Evolutionary conservation across 805 yeast genomes (phyloP), one percentile per base, ranked within the genome.

Genomic region (Monosporozyma unispora): DNA sequence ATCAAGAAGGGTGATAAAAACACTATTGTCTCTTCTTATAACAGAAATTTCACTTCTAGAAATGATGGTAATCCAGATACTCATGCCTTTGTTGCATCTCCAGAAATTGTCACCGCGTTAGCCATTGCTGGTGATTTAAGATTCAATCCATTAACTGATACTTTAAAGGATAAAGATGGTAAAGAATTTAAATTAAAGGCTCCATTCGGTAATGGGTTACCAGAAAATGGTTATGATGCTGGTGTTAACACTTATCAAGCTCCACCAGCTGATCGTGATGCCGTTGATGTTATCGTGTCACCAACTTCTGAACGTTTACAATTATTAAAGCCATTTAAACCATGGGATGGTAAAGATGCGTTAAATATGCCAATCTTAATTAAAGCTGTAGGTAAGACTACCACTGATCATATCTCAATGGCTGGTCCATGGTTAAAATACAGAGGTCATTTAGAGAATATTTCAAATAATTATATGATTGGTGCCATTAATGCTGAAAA

Each of bases 381-480:
- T 75, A 91, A 93, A 78, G 87, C 96, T 60, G 77, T 84, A 56
- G 98, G 97, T 77, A 91, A 91, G 81, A 90, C 97, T 71, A 91
- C 99, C 65, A 91, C 99, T 63, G 99, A 91, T 78, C 99, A 91
- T 77, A 91, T 91, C 67, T 91, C 98, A 66, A 90, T 88, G 95
- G 99, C 99, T 69, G 99, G 99, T 76, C 97, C 98, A 69, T 91
- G 99, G 99, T 86, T 91, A 81, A 91, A 91, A 79, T 91, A 91
- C 91, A 87, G 97, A 80, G 99, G 99, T 75, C 99, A 91, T 78
- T 80, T 91, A 77, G 91, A 89, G 78, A 91, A 91, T 84, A 93
- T 91, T 69, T 89, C 97, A 60, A 89, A 91, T 82, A 91, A 93
- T 81, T 91, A 93, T 78, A 90, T 91, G 96, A 91, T 91, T 79